Conservation (phyloP, 306 rosid species). For the Biancaea sappan region DNA sequence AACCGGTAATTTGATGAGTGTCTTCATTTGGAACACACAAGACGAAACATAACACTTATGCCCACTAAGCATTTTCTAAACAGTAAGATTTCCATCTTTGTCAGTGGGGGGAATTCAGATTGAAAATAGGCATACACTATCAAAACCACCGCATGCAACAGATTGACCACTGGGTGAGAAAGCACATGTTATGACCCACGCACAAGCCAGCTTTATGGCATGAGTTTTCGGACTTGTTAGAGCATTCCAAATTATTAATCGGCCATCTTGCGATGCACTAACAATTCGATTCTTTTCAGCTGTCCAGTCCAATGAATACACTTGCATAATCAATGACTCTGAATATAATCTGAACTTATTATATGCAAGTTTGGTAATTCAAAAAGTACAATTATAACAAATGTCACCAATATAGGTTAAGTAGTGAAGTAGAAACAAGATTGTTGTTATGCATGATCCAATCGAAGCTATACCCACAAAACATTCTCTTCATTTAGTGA, state of each 20-base stretch:
- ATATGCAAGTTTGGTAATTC: constrained; percentile 4
- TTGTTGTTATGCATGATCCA: neutral
- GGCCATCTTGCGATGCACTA: constrained; percentile 94
- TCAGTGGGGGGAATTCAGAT: constrained; percentile 69
- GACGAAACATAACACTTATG: constrained; percentile 86
- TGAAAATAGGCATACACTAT: constrained; percentile 86
- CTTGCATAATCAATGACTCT: constrained; percentile 38
- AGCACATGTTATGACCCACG: constrained; percentile 92
- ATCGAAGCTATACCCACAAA: neutral
- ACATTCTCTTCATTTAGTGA: neutral
- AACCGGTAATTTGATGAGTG: constrained; percentile 76
- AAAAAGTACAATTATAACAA: neutral
- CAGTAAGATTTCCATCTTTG: too few species aligned
- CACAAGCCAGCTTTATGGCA: constrained; percentile 81
- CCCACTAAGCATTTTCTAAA: constrained; percentile 73
- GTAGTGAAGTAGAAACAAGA: neutral
- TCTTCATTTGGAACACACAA: constrained; percentile 90
- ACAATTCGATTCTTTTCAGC: constrained; percentile 77
- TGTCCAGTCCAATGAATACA: constrained; percentile 90
- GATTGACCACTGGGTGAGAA: constrained; percentile 84
- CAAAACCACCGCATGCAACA: constrained; percentile 90
- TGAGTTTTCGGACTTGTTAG: constrained; percentile 89
- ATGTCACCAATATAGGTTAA: neutral
- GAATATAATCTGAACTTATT: neutral
- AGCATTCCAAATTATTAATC: constrained; percentile 91